A percentile compares a stretch with the other conserved stretches of the same genome.
Conservation (phyloP, 257 asterid species). For the Solanum sparsipilum region DNA sequence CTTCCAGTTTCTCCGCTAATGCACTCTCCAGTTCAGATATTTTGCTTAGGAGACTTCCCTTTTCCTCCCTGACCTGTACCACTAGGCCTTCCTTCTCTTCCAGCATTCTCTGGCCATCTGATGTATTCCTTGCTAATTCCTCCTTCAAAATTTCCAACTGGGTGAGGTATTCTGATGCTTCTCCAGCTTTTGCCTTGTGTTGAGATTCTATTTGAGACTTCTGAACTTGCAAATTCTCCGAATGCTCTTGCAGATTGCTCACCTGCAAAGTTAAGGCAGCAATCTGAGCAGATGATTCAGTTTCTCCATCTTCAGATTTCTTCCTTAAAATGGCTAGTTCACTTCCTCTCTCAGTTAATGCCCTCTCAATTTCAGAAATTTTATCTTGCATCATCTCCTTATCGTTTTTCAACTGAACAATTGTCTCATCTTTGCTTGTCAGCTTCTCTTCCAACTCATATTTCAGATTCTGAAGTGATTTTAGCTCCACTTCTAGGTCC, state of each 20-base stretch:
- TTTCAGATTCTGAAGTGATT: constrained; percentile 17
- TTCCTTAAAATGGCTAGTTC: constrained; percentile 28
- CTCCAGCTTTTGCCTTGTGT: constrained; percentile 25
- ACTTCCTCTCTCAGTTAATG: constrained; percentile 27
- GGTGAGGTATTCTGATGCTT: constrained; percentile 30
- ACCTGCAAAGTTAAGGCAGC: constrained; percentile 4
- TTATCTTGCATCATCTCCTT: constrained; percentile 10
- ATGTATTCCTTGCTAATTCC: constrained; percentile 27
- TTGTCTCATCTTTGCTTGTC: constrained; percentile 25
- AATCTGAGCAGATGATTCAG: constrained; percentile 21
- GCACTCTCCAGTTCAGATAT: constrained; percentile 30
- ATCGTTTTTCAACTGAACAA: constrained; percentile 4
- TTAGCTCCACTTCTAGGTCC: constrained; percentile 25
- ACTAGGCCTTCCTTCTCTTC: constrained; percentile 39
- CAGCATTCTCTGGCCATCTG: constrained; percentile 27
- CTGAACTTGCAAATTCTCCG: constrained; percentile 29
- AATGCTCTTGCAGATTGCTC: constrained; percentile 27
- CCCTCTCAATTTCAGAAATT: constrained; percentile 31
- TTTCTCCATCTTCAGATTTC: constrained; percentile 31
- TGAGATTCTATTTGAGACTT: constrained; percentile 32
- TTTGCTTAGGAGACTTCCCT: constrained; percentile 10
- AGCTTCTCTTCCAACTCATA: constrained; percentile 46
- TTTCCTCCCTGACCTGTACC: constrained; percentile 9
- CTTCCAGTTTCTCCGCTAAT: constrained; percentile 30
- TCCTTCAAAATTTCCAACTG: constrained; percentile 37